Base-by-base conservation (phyloP, 148 eudicot species). In the Rhododendron ferrugineum region DNA sequence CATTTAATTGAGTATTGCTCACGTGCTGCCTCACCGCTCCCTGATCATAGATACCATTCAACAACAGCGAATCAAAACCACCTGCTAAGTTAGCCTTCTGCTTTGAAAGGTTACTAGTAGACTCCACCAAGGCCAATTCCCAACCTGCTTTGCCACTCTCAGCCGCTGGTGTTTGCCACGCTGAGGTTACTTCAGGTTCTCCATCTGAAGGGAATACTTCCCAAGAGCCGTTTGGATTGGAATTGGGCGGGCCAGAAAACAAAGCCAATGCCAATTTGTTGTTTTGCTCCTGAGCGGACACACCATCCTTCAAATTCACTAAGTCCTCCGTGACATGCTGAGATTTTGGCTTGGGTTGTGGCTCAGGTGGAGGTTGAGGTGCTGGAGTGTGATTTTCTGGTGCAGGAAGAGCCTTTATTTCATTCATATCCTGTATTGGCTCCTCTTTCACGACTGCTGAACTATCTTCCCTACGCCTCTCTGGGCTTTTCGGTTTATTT, bases 111-210 rank as follows among this genome's bases (percentile, higher is more conserved):
- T 95, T 84, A 86, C 98, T 93, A 1, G 94, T 92, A 11, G 98
- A 86, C 82, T 93, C 98, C 49, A 93, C 98, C 78, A 95, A 79
- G 58, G 98, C 96, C 64, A 93, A 87, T 82, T 95, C 98, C 98
- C 98, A 95, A 87, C 92, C 95, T 0, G 92, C 96, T 85, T 95
- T 95, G n/a, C 96, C 98, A 18, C 75, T 84, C 79, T 93, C 96
- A 0, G 98, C 98, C 20, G 95, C 96, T 22, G 94, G 95, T 37
- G 77, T 95, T 86, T 95, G 93, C 95, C 98, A 93, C 0, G 96
- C 98, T 6, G 96, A 95, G n/a, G 95, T 93, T 23, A 93, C 92
- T 79, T 88, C 92, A 26, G 88, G 86, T 46, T 89, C 88, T 32
- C 92, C 93, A n/a, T 93, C 90, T 3, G 92, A 81, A 9, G 88